Evolutionary conservation across 2,329 filamentous ascomycete genomes (phyloP), one percentile per base, ranked within the genome.

Genomic region (Stemphylium lycopersici): DNA sequence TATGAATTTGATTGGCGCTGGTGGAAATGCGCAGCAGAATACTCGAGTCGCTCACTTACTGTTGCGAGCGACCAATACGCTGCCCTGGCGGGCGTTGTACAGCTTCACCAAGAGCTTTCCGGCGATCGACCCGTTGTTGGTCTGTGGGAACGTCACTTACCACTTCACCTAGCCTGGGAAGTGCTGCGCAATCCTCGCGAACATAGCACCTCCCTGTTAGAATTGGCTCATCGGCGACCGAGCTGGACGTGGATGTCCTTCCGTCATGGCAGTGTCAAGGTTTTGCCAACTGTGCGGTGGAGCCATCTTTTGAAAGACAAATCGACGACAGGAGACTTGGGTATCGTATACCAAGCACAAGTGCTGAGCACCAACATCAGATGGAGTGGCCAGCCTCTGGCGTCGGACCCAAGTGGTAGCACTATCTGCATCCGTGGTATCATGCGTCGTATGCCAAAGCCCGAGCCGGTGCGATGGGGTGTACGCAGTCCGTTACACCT

Each of bases 231-330:
- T 7, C n/a, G 32, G 1, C 32, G 20, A 10, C 38, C 47, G 7
- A 49, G 38, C 24, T 41, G 46, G 37, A 42, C 47, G 6, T 49
- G 38, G 38, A 49, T 49, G 38, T 31, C 38, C 2, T 49, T 29
- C 32, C 6, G 7, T n/a, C 47, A 37, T 16, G 47, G 32, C 18
- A 42, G 46, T 31, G 38, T 49, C 11, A 4, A 13, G 4, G 8
- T 32, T 5, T 22, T 8, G 44, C 5, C 5, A 10, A n/a, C 10
- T 2, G 8, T 31, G 3, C 1, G 11, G 22, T 48, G 16, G 36
- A 1, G 4, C 6, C 15, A 10, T 15, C 8, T 40, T 11, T 3
- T 2, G 8, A 29, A 29, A 24, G 26, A 33, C 6, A 10, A 29
- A 13, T 31, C 11, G 4, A 38, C 2, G 3, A 12, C 22, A 40